Percentiles rank a stretch among this genome's conserved stretches.
These are phyloP conservation scores for Neofusicoccum kwambonambiense DNA, from an alignment of 2,329 filamentous ascomycete genomes.

Conservation along the genomic window DNA sequence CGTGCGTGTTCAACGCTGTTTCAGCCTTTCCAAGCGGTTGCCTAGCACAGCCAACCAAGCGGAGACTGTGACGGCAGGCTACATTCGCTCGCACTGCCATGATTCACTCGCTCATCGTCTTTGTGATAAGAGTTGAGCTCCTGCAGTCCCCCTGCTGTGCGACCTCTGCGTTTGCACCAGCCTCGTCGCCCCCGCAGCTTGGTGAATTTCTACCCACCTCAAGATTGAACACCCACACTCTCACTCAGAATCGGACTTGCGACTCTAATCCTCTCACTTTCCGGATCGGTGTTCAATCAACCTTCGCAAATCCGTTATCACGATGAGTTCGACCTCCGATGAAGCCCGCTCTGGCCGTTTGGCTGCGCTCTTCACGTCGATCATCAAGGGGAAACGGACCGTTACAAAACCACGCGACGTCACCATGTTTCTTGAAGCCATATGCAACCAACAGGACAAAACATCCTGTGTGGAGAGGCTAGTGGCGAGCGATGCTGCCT, in stretches of 20 bases:
- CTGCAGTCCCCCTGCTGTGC: neutral
- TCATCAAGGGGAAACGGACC: slow-evolving; percentile 40
- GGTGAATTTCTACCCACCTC: too few relatives aligned
- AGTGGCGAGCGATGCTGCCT: slow-evolving; percentile 26
- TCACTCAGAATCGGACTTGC: too few relatives aligned
- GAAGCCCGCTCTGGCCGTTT: slow-evolving; percentile 31
- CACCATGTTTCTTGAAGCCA: slow-evolving; percentile 50
- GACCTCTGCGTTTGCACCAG: neutral
- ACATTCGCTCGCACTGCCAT: too few relatives aligned
- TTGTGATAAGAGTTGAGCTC: neutral
- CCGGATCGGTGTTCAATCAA: too few relatives aligned
- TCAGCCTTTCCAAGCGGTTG: neutral
- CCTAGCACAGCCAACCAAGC: neutral
- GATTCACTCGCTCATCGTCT: neutral
- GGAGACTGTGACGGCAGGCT: too few relatives aligned
- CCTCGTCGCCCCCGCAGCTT: neutral
- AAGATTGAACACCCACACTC: too few relatives aligned
- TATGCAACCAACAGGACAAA: slow-evolving; percentile 44
- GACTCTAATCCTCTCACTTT: too few relatives aligned
- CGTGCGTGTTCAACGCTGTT: neutral
- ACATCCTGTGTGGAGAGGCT: slow-evolving; percentile 39
- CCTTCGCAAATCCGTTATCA: neutral
- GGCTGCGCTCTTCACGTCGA: slow-evolving; percentile 39
- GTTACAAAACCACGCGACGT: slow-evolving; percentile 41
- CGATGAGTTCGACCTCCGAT: neutral